Base-by-base conservation (phyloP, 2,329 filamentous ascomycete genomes). In the Phoma herbarum region DNA sequence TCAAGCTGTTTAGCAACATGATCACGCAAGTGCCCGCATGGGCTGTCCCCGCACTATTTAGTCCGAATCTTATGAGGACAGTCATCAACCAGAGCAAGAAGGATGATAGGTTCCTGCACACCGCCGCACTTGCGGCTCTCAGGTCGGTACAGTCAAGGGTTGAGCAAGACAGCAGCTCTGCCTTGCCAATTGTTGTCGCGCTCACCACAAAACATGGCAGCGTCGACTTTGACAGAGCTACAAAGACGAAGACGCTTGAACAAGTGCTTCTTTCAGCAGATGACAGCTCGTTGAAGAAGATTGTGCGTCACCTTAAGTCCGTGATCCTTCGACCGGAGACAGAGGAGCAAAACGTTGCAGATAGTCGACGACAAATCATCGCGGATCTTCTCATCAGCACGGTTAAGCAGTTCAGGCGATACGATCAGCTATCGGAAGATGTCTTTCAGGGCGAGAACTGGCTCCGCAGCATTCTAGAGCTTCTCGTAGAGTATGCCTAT, bases 181-280 rank as follows among this genome's bases (percentile, higher is more conserved):
- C 91, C 1, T 76, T 84, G 4, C 79, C 84, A 1, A 80, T 94
- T 7, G 78, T 95, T 12, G 82, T 83, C 39, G 85, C 86, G 23
- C 79, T 97, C n/a, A 83, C 95, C 42, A 85, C 86, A 35, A 85
- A 87, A 49, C 81, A 88, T 59, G 91, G 91, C 2, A 84, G 85
- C 1, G 87, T 92, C 65, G 91, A 90, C 71, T 95, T 98, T 70
- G 95, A 98, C 72, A 88, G 91, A 63, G 83, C 90, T 57, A 96
- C 93, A 0, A 95, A 90, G 74, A 90, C 89, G 2, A 96, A 94
- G 78, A 94, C 92, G 0, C 80, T 97, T 1, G 92, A 96, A 67
- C 89, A 85, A 62, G 81, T 95, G 2, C 78, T 96, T 4, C 83
- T 87, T 51, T 83, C 84, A 42, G 84, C 86, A 9, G 84, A 85